These are phyloP conservation scores for Phaffia tasmanica DNA, from an alignment of 768 basidiomycete genomes.

Conservation along the genomic window DNA sequence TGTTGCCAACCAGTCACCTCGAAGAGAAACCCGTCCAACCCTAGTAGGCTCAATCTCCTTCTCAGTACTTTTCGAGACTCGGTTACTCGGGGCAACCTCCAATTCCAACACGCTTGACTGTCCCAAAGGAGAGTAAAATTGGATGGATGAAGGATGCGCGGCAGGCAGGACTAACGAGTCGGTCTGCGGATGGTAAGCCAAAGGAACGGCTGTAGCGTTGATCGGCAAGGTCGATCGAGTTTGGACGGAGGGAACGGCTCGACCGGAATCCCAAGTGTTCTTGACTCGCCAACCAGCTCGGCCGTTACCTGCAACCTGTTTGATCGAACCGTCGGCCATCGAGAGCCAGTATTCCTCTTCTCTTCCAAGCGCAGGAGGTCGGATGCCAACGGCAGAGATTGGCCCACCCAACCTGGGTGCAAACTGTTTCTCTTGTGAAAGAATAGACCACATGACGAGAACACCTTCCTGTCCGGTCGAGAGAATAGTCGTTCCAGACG, in stretches of 20 bases:
- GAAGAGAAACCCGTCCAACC: conserved; percentile 56
- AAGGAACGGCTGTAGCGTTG: conserved; percentile 43
- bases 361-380: conserved; percentile 30
- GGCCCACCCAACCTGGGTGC: conserved; percentile 84
- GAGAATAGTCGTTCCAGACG: conserved; percentile 81
- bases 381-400: conserved; percentile 57
- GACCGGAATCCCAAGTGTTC: conserved; percentile 18
- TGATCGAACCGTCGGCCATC: conserved; percentile 66
- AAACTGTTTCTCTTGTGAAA: conserved; percentile 78
- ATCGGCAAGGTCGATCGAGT: conserved; percentile 1
- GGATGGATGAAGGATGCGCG: conserved; percentile 89
- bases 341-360: conserved; percentile 83
- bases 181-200: conserved; percentile 63
- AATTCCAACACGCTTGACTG: conserved; percentile 69
- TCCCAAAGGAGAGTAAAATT: conserved; percentile 66
- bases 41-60: conserved; percentile 61
- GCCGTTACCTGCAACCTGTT: conserved; percentile 17
- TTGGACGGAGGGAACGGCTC: background rate
- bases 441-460: conserved; percentile 92
- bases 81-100: conserved; percentile 87
- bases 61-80: conserved; percentile 65
- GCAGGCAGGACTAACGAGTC: conserved; percentile 76
- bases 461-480: conserved; percentile 94
- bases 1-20: conserved; percentile 78
- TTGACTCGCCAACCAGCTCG: conserved; percentile 14